Evolutionary conservation across 2,329 filamentous ascomycete genomes (phyloP).

Genomic region (Endocalyx cinctus): DNA sequence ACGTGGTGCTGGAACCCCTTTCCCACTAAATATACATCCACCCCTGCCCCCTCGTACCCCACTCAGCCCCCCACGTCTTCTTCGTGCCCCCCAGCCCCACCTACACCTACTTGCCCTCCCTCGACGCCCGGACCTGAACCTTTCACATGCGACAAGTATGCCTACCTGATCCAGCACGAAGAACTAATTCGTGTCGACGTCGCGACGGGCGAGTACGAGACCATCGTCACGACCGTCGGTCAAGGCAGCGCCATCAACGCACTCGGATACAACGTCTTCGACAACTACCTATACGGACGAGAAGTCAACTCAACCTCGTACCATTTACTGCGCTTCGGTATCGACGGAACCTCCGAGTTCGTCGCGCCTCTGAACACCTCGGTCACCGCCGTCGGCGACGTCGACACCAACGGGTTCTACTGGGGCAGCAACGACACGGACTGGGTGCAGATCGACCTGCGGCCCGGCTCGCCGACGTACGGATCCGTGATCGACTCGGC

Average conservation of each 20-base stretch:
- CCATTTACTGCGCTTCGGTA: slow-evolving; percentile 1
- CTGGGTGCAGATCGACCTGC: slow-evolving; percentile 4
- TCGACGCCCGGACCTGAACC: no score
- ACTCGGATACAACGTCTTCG: slow-evolving; percentile 3
- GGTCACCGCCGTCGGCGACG: slow-evolving; percentile 1
- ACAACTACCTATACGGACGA: slow-evolving; percentile 6
- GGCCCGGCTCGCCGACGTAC: slow-evolving; percentile 2
- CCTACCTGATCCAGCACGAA: slow-evolving; percentile 3
- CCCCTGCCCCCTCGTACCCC: no score
- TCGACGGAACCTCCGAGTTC: slow-evolving; percentile 1
- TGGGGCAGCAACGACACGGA: neutral
- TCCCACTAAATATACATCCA: no score
- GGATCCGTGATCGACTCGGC: neutral
- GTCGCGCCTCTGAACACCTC: neutral
- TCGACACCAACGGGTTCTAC: slow-evolving; percentile 1
- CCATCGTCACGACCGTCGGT: neutral
- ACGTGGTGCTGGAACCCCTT: no score
- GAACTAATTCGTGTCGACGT: slow-evolving; percentile 2
- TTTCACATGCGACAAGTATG: no score
- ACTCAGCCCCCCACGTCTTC: no score
- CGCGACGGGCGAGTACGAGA: slow-evolving; percentile 1
- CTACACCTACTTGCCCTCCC: no score
- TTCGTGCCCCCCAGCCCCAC: no score
- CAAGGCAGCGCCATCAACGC: slow-evolving; percentile 2
- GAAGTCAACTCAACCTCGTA: slow-evolving; percentile 1